Evolutionary conservation across 164 flowering plant genomes (phyloP).

Genomic region (Stephania japonica): DNA sequence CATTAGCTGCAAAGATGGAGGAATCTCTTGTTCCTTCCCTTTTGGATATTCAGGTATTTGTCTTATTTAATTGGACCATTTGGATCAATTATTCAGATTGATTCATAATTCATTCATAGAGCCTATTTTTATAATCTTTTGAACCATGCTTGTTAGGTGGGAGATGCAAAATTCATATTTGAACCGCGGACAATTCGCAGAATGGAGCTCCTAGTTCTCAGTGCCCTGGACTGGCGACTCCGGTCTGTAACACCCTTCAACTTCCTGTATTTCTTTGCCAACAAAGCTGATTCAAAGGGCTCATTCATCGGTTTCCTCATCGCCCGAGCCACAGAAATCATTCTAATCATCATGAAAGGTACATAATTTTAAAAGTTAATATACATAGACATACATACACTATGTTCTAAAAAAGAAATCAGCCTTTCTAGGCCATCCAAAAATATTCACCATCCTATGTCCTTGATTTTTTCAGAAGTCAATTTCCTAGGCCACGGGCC

Average conservation of each 20-base stretch:
- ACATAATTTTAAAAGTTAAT: constrained; percentile 6
- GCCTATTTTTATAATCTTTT: neutral
- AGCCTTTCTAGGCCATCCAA: constrained; percentile 1
- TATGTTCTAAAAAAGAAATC: neutral
- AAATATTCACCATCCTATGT: neutral
- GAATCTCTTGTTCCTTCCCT: constrained; percentile 89
- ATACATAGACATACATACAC: neutral
- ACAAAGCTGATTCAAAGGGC: constrained; percentile 59
- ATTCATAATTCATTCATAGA: neutral
- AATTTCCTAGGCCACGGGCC: constrained; percentile 67
- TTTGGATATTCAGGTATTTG: constrained; percentile 70
- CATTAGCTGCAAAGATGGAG: constrained; percentile 96
- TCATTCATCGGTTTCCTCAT: constrained; percentile 37
- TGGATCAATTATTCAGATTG: neutral
- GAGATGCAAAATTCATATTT: constrained; percentile 54
- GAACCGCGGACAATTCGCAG: constrained; percentile 59
- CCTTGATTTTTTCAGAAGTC: constrained; percentile 33
- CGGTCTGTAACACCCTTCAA: constrained; percentile 68
- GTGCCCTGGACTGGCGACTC: constrained; percentile 65
- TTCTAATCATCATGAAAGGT: constrained; percentile 71
- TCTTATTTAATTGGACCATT: neutral
- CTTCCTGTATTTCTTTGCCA: constrained; percentile 50
- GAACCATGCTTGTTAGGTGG: constrained; percentile 34
- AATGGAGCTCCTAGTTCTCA: constrained; percentile 71
- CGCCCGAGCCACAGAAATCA: constrained; percentile 57